Evolutionary conservation across 2,329 filamentous ascomycete genomes (phyloP), one percentile per base, ranked within the genome.

Genomic region (Phyllosticta ampelicida): DNA sequence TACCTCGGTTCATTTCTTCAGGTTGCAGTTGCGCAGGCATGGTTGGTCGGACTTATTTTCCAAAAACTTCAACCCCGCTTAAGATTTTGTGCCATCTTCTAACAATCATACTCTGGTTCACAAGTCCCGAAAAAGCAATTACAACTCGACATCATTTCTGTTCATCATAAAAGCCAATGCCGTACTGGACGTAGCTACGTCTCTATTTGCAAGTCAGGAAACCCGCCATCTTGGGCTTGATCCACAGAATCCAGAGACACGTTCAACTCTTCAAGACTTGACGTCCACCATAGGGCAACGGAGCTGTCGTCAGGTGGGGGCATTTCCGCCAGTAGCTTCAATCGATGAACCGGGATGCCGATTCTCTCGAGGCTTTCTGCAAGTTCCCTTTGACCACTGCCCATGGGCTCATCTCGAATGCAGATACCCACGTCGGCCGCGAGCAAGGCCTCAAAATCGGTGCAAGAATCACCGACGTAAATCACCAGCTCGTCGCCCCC

Each of bases 391-490:
- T 67, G 67, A 50, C 72, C 69, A 9, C 66, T 65, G n/a, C 66
- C 67, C 0, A 62, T 64, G 62, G 71, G 66, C 6, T 72, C 67
- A 55, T 76, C 73, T 4, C 71, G 66, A 11, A 77, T 69, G 63
- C 76, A 78, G 3, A 79, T 71, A 1, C 77, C 77, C 18, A 78
- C 53, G 61, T 78, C 74, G 2, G 75, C 75, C 18, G 65, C 68
- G 2, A 75, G 62, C 1, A 79, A 64, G 51, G 72, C 73, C 51
- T 76, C 75, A 19, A 78, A 72, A 60, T 79, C 77, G 1, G 75
- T 77, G 52, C 71, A 67, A 11, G 74, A 77, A 60, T 79, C 77
- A 9, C 77, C 77, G 10, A 78, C 64, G 60, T 78, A 79, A 5
- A 78, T 64, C 1, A 71, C 65, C 3, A 66, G 53, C 9, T 55